These are phyloP conservation scores for Salix exigua DNA, from an alignment of 345 rosid species.

Conservation along the genomic window DNA sequence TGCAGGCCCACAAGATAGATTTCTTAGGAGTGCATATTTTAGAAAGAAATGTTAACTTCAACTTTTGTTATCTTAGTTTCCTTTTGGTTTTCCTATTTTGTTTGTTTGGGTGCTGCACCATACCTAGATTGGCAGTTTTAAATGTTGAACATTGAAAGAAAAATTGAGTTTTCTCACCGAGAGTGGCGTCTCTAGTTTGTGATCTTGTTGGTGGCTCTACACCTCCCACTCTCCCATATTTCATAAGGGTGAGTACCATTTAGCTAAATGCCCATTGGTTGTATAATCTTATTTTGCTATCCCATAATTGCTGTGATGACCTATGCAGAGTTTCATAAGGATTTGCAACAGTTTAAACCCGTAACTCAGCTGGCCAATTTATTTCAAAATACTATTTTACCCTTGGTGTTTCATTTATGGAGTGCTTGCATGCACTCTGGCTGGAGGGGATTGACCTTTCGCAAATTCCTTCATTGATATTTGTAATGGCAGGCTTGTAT, in stretches of 20 bases:
- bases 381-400: neutral
- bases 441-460: neutral
- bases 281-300: neutral
- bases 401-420: neutral
- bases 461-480: neutral
- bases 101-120: neutral
- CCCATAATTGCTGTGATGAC: neutral
- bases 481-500: neutral
- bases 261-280: neutral
- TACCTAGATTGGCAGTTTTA: neutral
- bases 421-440: neutral
- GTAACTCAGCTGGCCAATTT: neutral
- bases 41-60: neutral
- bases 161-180: too few species aligned
- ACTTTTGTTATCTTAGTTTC: neutral
- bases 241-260: neutral
- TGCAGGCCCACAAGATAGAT: neutral
- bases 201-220: neutral
- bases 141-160: too few species aligned
- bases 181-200: neutral
- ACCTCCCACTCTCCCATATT: neutral
- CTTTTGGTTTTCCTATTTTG: neutral
- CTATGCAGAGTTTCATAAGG: neutral
- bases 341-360: neutral
- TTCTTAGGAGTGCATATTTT: neutral